Evolutionary conservation across 1,284 basidiomycete genomes (phyloP).

Genomic region (Pseudozyma sp.): DNA sequence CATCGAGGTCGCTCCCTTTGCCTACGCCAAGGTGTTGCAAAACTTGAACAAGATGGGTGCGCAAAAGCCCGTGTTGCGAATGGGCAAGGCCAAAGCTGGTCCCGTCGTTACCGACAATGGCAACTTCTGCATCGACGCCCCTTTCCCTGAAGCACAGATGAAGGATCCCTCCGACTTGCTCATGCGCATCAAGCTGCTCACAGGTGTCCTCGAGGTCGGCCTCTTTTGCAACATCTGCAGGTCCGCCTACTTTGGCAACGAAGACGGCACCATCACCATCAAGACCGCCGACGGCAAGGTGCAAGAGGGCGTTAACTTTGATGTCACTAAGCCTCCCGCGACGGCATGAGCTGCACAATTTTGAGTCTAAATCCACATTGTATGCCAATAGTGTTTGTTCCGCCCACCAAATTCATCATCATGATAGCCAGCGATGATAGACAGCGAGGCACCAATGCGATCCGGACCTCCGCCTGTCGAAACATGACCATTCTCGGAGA

Average conservation of each 20-base stretch:
- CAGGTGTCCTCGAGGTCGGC: slow-evolving; percentile 96
- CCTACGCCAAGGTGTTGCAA: slow-evolving; percentile 79
- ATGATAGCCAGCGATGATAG: no score
- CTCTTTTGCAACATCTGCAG: slow-evolving; percentile 91
- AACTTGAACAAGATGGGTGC: slow-evolving; percentile 62
- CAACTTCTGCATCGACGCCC: slow-evolving; percentile 66
- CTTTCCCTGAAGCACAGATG: slow-evolving; percentile 61
- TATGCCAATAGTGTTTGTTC: no score
- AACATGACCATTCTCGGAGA: no score
- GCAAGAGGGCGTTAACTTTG: slow-evolving; percentile 49
- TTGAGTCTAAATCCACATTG: no score
- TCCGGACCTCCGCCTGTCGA: no score
- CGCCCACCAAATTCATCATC: not conserved
- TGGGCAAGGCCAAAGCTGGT: slow-evolving; percentile 77
- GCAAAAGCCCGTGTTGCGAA: slow-evolving; percentile 53
- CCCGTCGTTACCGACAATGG: slow-evolving; percentile 93
- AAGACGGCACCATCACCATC: slow-evolving; percentile 59
- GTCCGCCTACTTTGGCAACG: slow-evolving; percentile 95
- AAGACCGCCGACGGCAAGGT: slow-evolving; percentile 58
- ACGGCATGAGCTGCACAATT: slow-evolving; percentile 16
- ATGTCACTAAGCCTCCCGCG: slow-evolving; percentile 29
- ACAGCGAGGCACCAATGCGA: no score
- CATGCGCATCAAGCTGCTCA: slow-evolving; percentile 70
- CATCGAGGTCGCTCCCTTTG: slow-evolving; percentile 95
- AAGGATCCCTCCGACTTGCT: slow-evolving; percentile 58